Evolutionary conservation across 2,329 filamentous ascomycete genomes (phyloP).

Genomic region (Ploettnerulaceae sp.): DNA sequence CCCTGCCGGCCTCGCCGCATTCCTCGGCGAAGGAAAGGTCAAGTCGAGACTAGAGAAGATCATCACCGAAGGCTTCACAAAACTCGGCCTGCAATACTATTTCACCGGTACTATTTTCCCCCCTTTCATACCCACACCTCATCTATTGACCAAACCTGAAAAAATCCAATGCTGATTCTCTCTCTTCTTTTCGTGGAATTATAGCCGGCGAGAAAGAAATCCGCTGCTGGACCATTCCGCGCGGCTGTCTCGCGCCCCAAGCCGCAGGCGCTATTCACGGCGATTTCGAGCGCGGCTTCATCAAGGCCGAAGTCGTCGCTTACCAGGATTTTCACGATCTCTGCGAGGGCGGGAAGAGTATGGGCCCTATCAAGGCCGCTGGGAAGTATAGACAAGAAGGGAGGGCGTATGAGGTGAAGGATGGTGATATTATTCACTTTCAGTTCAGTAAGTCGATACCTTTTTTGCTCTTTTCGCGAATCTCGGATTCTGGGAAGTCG

Average conservation of each 20-base stretch:
- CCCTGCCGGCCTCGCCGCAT: slow-evolving; percentile 33
- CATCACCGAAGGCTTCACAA: slow-evolving; percentile 41
- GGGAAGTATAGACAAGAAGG: slow-evolving; percentile 43
- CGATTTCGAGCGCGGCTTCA: slow-evolving; percentile 42
- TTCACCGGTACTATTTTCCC: slow-evolving; percentile 33
- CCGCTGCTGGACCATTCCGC: slow-evolving; percentile 41
- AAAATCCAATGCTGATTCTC: neutral
- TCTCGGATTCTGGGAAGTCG: neutral
- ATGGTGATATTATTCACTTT: slow-evolving; percentile 39
- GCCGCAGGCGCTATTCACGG: slow-evolving; percentile 37
- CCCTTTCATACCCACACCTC: neutral
- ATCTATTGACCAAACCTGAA: too few relatives aligned
- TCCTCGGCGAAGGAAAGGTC: slow-evolving; percentile 35
- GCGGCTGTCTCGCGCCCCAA: slow-evolving; percentile 38
- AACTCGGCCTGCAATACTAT: slow-evolving; percentile 43
- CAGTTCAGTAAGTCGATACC: slow-evolving; percentile 39
- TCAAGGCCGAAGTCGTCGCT: slow-evolving; percentile 43
- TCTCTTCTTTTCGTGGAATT: neutral
- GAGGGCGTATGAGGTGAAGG: slow-evolving; percentile 36
- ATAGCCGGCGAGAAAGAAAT: slow-evolving; percentile 43
- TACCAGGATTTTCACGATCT: slow-evolving; percentile 36
- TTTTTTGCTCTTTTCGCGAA: neutral
- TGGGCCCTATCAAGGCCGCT: slow-evolving; percentile 30
- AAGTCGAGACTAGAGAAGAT: slow-evolving; percentile 41
- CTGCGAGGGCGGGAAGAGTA: neutral